Conservation (phyloP, 352 stramenopile species). For the Phytophthora hibernalis region DNA sequence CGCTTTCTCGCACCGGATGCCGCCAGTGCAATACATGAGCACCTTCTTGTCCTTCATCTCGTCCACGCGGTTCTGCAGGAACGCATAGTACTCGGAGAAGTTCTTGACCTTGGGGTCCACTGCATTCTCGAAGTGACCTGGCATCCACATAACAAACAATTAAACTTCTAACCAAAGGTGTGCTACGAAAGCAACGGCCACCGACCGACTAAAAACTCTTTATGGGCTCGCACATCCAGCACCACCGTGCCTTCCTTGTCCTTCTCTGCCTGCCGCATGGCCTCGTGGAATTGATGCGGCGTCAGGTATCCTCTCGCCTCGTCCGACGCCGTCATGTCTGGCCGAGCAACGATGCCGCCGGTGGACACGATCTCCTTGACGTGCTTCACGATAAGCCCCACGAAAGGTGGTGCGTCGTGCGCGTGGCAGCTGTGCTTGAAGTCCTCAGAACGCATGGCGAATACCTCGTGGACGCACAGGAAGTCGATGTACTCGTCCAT, state of each 20-base stretch:
- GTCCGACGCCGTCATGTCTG: slow-evolving; percentile 65
- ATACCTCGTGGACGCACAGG: slow-evolving; percentile 58
- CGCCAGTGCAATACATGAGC: slow-evolving; percentile 83
- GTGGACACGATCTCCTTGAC: slow-evolving; percentile 85
- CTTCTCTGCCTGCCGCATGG: slow-evolving; percentile 50
- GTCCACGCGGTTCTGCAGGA: slow-evolving; percentile 64
- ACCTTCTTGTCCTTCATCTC: slow-evolving; percentile 78
- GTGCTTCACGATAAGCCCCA: slow-evolving; percentile 75
- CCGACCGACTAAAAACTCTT: slow-evolving; percentile 69
- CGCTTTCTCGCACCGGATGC: slow-evolving; percentile 81
- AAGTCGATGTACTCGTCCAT: slow-evolving; percentile 76
- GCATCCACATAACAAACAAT: background rate
- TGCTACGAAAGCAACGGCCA: background rate
- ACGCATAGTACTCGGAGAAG: slow-evolving; percentile 80
- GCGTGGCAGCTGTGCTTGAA: slow-evolving; percentile 77
- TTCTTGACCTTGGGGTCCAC: slow-evolving; percentile 76
- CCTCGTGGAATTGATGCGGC: slow-evolving; percentile 80
- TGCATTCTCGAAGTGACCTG: slow-evolving; percentile 63
- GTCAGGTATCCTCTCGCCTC: slow-evolving; percentile 72
- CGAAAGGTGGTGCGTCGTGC: slow-evolving; percentile 50
- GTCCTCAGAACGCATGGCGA: slow-evolving; percentile 67
- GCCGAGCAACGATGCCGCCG: slow-evolving; percentile 51
- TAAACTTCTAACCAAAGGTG: background rate
- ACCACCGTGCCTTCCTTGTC: slow-evolving; percentile 61
- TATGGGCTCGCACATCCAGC: slow-evolving; percentile 68